Percentiles rank a stretch among this genome's conserved stretches.
phyloP scores from a whole-genome alignment of 176 grass and related monocot species.

The Rhynchospora breviuscula region DNA sequence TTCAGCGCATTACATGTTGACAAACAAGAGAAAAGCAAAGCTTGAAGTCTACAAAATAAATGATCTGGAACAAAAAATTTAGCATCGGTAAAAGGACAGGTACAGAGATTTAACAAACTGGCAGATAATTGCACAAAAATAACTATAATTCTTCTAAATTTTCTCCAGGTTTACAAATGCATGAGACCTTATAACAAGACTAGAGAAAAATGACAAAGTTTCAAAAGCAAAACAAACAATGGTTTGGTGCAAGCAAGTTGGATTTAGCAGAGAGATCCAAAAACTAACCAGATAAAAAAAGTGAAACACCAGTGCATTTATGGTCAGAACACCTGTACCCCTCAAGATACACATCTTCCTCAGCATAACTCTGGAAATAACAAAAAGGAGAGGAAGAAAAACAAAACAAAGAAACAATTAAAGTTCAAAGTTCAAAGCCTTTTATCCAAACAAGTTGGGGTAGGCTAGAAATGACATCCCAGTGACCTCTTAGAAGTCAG shows the following conservation, averaged over 20 bases:
- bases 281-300: slow-evolving; percentile 48
- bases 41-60: neutral
- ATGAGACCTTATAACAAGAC: neutral
- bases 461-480: too few species aligned
- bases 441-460: too few species aligned
- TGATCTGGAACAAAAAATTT: neutral
- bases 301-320: slow-evolving; percentile 59
- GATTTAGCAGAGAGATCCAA: neutral
- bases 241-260: neutral
- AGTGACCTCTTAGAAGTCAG: too few species aligned
- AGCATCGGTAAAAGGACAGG: neutral
- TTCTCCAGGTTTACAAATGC: neutral
- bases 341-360: slow-evolving; percentile 61
- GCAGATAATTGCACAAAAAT: neutral
- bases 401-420: neutral
- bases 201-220: neutral
- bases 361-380: slow-evolving; percentile 28
- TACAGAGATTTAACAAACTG: neutral
- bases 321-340: slow-evolving; percentile 64
- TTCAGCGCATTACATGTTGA: neutral
- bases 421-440: too few species aligned
- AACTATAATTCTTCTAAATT: neutral
- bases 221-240: slow-evolving; percentile 3
- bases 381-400: slow-evolving; percentile 17
- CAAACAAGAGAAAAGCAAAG: neutral